phyloP scores from a whole-genome alignment of 2,329 filamentous ascomycete genomes.

The Pestalotiopsis fici region DNA sequence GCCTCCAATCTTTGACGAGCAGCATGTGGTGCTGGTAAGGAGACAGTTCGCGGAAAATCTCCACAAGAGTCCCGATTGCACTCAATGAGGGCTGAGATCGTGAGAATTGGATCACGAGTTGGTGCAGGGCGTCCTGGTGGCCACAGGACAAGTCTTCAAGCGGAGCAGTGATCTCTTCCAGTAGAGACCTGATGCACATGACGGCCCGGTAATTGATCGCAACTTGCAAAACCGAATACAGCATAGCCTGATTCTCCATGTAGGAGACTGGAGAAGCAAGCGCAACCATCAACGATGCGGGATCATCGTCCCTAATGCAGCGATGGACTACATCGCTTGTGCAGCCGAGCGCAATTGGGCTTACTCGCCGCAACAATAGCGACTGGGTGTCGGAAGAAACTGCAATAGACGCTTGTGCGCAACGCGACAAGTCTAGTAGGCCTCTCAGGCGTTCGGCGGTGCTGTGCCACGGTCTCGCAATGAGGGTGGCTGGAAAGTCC shows the following conservation, averaged over 20 bases:
- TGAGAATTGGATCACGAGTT: slow-evolving; percentile 6
- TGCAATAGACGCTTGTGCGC: not conserved
- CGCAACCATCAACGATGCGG: slow-evolving; percentile 11
- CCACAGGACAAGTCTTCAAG: slow-evolving; percentile 5
- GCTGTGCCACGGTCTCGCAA: slow-evolving; percentile 2
- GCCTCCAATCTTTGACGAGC: slow-evolving; percentile 11
- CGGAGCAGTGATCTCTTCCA: slow-evolving; percentile 11
- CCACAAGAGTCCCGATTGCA: not conserved
- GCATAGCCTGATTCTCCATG: slow-evolving; percentile 13
- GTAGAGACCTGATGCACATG: slow-evolving; percentile 10
- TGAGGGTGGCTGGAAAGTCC: not conserved
- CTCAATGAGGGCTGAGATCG: not conserved
- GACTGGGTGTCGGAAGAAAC: not conserved
- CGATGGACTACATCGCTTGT: slow-evolving; percentile 7
- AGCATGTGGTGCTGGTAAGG: slow-evolving; percentile 14
- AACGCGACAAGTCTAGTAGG: not conserved
- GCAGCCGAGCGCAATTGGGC: slow-evolving; percentile 9
- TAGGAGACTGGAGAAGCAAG: slow-evolving; percentile 11
- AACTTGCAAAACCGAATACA: slow-evolving; percentile 13
- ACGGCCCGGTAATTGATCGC: slow-evolving; percentile 8
- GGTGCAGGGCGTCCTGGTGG: slow-evolving; percentile 12
- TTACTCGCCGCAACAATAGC: slow-evolving; percentile 8
- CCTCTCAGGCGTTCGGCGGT: not conserved
- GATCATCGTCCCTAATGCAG: slow-evolving; percentile 9
- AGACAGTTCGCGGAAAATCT: slow-evolving; percentile 10